phyloP scores from a whole-genome alignment of 1,284 basidiomycete genomes.

The Moesziomyces parantarcticus region DNA sequence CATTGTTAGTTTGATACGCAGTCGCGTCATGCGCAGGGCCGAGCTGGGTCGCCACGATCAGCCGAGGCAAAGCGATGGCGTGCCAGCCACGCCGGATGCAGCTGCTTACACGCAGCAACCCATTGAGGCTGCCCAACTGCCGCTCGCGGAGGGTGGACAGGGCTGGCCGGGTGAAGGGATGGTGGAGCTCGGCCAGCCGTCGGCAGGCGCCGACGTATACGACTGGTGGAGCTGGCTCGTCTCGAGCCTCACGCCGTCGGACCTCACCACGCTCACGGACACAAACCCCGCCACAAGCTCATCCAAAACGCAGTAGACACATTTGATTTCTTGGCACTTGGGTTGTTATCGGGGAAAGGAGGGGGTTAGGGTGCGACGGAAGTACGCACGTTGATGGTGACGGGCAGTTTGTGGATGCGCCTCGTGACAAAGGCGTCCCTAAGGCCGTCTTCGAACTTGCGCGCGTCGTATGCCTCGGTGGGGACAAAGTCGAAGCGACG shows the following conservation, averaged over 20 bases:
- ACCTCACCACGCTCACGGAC: constrained; percentile 1
- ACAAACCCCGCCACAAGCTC: no score
- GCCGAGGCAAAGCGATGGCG: background rate
- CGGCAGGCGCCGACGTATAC: constrained; percentile 20
- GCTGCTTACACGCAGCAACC: no score
- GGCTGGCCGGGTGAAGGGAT: no score
- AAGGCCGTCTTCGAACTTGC: constrained; percentile 20
- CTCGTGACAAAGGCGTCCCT: constrained; percentile 15
- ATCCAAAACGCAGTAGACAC: background rate
- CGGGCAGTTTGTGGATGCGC: constrained; percentile 23
- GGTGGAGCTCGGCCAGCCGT: constrained; percentile 7
- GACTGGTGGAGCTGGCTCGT: constrained; percentile 40
- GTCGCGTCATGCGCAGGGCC: constrained; percentile 15
- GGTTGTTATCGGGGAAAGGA: no score
- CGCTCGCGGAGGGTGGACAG: no score
- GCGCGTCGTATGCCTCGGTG: constrained; percentile 12
- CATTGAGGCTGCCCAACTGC: no score
- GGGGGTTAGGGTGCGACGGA: constrained; percentile 12
- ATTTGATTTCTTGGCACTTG: no score
- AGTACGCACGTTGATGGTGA: constrained; percentile 8
- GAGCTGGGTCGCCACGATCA: background rate
- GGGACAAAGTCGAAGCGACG: constrained; percentile 35
- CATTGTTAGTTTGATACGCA: constrained; percentile 24
- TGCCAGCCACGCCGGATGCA: no score
- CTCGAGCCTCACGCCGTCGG: constrained; percentile 14